Conservation (phyloP, 257 asterid genomes). For the Phtheirospermum japonicum region DNA sequence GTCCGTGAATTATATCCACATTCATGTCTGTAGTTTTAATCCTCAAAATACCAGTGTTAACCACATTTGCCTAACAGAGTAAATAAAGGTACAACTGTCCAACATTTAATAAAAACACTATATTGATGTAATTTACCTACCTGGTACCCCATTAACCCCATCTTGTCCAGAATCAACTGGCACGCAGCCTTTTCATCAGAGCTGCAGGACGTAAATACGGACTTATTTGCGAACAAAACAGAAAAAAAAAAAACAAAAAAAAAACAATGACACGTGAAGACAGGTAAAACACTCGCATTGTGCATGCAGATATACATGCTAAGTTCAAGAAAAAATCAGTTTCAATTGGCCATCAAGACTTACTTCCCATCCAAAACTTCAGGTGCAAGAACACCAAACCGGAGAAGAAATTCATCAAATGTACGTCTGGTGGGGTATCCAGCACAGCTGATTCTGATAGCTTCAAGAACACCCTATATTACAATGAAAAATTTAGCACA, state of each 20-base stretch:
- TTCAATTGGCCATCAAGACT: constrained; percentile 31
- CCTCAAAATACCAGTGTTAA: constrained; percentile 9
- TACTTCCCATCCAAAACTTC: constrained; percentile 73
- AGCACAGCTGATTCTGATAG: constrained; percentile 98
- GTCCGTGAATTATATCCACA: constrained; percentile 19
- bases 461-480: constrained; percentile 94
- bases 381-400: constrained; percentile 98
- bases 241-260: constrained; percentile 15
- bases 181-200: constrained; percentile 84
- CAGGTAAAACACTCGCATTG: constrained; percentile 15
- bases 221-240: constrained; percentile 21
- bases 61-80: constrained; percentile 12
- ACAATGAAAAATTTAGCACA: constrained; percentile 16
- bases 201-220: constrained; percentile 44
- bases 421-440: constrained; percentile 99
- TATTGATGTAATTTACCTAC: constrained; percentile 37
- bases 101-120: constrained; percentile 16
- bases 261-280: constrained; percentile 15
- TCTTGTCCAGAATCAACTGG: constrained; percentile 80
- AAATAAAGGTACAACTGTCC: not conserved
- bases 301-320: constrained; percentile 14
- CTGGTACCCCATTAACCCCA: constrained; percentile 93
- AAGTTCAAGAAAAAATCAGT: constrained; percentile 14
- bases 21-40: constrained; percentile 10
- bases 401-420: constrained; percentile 93